Conservation (phyloP, 2,329 filamentous ascomycete species). For the Aureobasidium pullulans region DNA sequence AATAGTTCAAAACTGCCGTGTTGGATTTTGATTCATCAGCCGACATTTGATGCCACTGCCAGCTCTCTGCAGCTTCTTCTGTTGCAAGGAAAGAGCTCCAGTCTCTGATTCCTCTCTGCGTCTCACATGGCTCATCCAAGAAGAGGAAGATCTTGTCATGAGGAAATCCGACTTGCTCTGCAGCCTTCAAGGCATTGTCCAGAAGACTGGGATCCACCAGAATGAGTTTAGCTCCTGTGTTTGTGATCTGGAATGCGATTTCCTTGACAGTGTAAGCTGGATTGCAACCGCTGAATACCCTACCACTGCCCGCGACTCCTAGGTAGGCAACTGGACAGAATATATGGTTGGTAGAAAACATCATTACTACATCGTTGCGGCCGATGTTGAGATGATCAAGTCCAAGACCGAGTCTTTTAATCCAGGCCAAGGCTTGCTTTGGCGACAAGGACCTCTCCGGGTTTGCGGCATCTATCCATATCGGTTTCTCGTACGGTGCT, state of each 20-base stretch:
- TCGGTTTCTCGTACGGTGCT: constrained; percentile 36
- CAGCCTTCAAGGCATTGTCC: constrained; percentile 37
- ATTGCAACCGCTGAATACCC: constrained; percentile 51
- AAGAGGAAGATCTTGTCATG: constrained; percentile 42
- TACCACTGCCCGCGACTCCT: constrained; percentile 46
- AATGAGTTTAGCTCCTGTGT: constrained; percentile 44
- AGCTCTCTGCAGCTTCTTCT: constrained; percentile 23
- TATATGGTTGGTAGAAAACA: constrained; percentile 49
- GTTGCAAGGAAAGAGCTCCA: constrained; percentile 8
- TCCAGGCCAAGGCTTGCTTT: constrained; percentile 42
- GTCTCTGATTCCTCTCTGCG: constrained; percentile 24
- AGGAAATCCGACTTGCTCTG: constrained; percentile 35
- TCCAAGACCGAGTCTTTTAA: constrained; percentile 44
- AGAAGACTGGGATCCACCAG: constrained; percentile 44
- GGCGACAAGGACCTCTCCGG: constrained; percentile 40
- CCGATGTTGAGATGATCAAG: constrained; percentile 40
- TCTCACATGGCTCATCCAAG: constrained; percentile 31
- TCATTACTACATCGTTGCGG: constrained; percentile 46
- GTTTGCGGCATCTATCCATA: constrained; percentile 49
- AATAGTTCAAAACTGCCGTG: constrained; percentile 23
- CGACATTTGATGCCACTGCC: constrained; percentile 36
- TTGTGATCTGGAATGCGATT: constrained; percentile 45
- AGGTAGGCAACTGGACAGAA: constrained; percentile 49
- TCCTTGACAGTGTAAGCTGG: constrained; percentile 46
- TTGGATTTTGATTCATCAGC: constrained; percentile 28